Evolutionary conservation across 2,329 filamentous ascomycete genomes (phyloP).

Genomic region (Arachnopeziza araneosa): DNA sequence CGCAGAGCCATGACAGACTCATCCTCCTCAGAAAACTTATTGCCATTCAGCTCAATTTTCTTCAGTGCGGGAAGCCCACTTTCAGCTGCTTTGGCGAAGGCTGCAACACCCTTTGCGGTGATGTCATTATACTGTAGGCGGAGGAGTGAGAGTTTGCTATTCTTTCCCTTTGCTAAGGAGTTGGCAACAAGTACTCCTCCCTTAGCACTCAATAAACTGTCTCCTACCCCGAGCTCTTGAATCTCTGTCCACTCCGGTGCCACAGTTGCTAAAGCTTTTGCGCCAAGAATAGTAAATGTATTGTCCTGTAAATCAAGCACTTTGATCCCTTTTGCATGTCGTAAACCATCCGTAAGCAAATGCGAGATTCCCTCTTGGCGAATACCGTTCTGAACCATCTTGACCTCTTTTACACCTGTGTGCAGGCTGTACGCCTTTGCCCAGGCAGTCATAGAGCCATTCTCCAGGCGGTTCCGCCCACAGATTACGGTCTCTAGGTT

Average conservation of each 20-base stretch:
- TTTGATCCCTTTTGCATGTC: constrained; percentile 61
- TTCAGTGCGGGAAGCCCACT: constrained; percentile 67
- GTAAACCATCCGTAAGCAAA: constrained; percentile 73
- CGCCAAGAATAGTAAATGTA: constrained; percentile 81
- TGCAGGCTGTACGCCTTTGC: constrained; percentile 81
- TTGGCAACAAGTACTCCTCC: constrained; percentile 69
- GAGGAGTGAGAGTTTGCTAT: constrained; percentile 72
- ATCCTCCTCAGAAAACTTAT: constrained; percentile 88
- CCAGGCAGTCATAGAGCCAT: constrained; percentile 94
- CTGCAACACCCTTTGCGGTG: constrained; percentile 66
- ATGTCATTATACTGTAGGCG: constrained; percentile 95
- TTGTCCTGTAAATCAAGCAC: constrained; percentile 94
- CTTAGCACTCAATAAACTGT: constrained; percentile 75
- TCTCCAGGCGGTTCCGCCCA: constrained; percentile 91
- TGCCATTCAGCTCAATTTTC: constrained; percentile 91
- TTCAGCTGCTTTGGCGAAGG: constrained; percentile 63
- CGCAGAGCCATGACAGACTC: constrained; percentile 62
- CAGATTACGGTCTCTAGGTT: constrained; percentile 95
- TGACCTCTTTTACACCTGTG: constrained; percentile 73
- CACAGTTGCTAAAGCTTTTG: constrained; percentile 70
- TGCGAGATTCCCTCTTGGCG: constrained; percentile 85
- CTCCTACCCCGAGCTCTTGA: constrained; percentile 79
- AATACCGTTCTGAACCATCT: constrained; percentile 99
- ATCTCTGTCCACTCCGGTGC: constrained; percentile 69
- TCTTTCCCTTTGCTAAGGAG: constrained; percentile 69